A percentile compares a stretch with the other conserved stretches of the same genome.
These are phyloP conservation scores for Phlebopus sp. DNA, from an alignment of 1,284 basidiomycete species.

Conservation along the genomic window DNA sequence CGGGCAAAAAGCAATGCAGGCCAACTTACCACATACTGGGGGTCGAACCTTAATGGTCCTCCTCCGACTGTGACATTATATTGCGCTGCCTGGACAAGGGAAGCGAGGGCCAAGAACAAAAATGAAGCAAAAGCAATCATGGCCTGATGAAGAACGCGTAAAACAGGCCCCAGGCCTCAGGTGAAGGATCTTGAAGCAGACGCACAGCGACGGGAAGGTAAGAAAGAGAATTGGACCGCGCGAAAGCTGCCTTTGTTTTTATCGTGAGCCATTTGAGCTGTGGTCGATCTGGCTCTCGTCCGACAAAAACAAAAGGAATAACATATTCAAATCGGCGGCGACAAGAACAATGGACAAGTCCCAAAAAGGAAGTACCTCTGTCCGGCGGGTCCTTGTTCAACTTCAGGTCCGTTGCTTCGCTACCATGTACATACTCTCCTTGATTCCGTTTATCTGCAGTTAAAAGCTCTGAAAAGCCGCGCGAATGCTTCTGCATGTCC, in stretches of 20 bases:
- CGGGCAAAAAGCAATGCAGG: background rate
- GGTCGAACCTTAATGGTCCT: constrained; percentile 42
- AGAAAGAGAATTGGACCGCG: background rate
- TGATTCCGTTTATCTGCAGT: too few relatives aligned
- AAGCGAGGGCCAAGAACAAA: background rate
- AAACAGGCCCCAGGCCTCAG: constrained; percentile 8
- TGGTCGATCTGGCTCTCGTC: background rate
- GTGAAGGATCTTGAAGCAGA: background rate
- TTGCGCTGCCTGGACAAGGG: constrained; percentile 32
- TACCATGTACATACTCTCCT: too few relatives aligned
- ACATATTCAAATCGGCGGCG: background rate
- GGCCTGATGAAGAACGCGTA: background rate
- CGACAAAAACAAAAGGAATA: background rate
- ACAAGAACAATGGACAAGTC: background rate
- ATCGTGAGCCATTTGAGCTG: background rate
- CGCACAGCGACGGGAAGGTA: constrained; percentile 6
- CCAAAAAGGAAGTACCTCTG: too few relatives aligned
- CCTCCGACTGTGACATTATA: constrained; percentile 54
- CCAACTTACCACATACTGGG: constrained; percentile 45
- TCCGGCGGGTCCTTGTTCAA: too few relatives aligned
- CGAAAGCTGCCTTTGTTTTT: background rate
- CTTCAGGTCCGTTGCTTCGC: too few relatives aligned
- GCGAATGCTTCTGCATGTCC: too few relatives aligned
- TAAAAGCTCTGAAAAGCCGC: too few relatives aligned
- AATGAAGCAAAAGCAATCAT: constrained; percentile 5